Conservation (phyloP, 768 basidiomycete species). For the Mycena latifolia region DNA sequence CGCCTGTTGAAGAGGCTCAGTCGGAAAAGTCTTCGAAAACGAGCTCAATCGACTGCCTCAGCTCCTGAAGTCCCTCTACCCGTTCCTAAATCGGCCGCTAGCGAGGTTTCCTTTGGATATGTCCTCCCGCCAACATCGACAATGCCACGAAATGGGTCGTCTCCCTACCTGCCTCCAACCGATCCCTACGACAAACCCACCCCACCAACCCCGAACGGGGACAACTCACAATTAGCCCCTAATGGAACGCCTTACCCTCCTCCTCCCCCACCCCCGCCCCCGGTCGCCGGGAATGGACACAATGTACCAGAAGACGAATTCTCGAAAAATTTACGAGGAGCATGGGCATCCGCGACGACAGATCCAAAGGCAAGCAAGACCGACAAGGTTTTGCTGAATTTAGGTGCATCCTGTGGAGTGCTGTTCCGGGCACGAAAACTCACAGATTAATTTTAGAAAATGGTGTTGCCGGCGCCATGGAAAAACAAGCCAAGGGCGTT, state of each 20-base stretch:
- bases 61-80: slow-evolving; percentile 1
- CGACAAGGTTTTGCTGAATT: slow-evolving; percentile 20
- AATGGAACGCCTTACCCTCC: slow-evolving; percentile 4
- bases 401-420: slow-evolving; percentile 1
- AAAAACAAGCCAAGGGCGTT: background rate
- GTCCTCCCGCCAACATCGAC: background rate
- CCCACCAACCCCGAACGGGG: background rate
- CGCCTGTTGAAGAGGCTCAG: slow-evolving; percentile 30
- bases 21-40: slow-evolving; percentile 24
- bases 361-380: slow-evolving; percentile 27
- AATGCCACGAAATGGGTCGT: background rate
- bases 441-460: background rate
- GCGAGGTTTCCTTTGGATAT: slow-evolving; percentile 17
- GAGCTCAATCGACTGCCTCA: slow-evolving; percentile 13
- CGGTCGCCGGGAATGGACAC: background rate
- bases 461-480: slow-evolving; percentile 17
- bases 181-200: slow-evolving; percentile 12
- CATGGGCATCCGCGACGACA: slow-evolving; percentile 28
- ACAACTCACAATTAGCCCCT: background rate
- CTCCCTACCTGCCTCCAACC: background rate
- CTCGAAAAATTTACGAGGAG: slow-evolving; percentile 20
- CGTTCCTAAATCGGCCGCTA: slow-evolving; percentile 19
- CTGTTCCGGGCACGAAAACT: background rate
- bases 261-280: background rate
- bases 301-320: slow-evolving; percentile 26